These are phyloP conservation scores for Pulveroboletus sp. DNA, from an alignment of 768 basidiomycete species.

Conservation along the genomic window DNA sequence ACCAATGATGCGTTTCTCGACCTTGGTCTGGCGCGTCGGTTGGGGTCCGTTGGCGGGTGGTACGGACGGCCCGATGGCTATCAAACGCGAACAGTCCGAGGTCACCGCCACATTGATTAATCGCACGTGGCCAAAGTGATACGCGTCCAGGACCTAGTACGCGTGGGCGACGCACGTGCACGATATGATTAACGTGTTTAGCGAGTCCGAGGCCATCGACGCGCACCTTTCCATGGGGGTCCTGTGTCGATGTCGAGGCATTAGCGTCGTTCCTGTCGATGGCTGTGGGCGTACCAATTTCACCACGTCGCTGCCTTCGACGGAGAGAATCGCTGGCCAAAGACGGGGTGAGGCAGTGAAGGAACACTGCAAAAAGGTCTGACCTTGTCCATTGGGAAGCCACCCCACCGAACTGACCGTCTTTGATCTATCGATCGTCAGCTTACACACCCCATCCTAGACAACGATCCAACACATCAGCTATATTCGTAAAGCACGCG, in stretches of 20 bases:
- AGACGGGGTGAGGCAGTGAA: too few relatives aligned
- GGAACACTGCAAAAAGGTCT: background rate
- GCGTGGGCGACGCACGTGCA: too few relatives aligned
- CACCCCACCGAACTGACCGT: constrained; percentile 47
- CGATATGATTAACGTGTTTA: too few relatives aligned
- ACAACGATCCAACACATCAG: background rate
- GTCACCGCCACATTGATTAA: constrained; percentile 52
- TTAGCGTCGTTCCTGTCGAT: too few relatives aligned
- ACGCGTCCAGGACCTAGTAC: constrained; percentile 37
- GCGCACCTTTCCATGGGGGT: constrained; percentile 38
- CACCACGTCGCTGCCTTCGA: constrained; percentile 45
- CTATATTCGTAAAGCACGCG: background rate
- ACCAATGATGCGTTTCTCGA: constrained; percentile 55
- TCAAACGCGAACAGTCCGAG: constrained; percentile 41
- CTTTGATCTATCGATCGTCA: constrained; percentile 46
- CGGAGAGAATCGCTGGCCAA: constrained; percentile 43
- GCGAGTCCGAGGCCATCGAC: background rate
- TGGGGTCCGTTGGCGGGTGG: constrained; percentile 40
- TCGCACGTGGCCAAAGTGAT: constrained; percentile 41
- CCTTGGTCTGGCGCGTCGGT: constrained; percentile 43
- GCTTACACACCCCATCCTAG: constrained; percentile 48
- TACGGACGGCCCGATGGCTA: constrained; percentile 46
- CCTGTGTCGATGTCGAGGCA: constrained; percentile 23
- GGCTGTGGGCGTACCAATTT: constrained; percentile 36
- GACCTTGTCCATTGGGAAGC: constrained; percentile 48